phyloP scores from a whole-genome alignment of 208 protist genomes.

The Acanthamoeba sp. region DNA sequence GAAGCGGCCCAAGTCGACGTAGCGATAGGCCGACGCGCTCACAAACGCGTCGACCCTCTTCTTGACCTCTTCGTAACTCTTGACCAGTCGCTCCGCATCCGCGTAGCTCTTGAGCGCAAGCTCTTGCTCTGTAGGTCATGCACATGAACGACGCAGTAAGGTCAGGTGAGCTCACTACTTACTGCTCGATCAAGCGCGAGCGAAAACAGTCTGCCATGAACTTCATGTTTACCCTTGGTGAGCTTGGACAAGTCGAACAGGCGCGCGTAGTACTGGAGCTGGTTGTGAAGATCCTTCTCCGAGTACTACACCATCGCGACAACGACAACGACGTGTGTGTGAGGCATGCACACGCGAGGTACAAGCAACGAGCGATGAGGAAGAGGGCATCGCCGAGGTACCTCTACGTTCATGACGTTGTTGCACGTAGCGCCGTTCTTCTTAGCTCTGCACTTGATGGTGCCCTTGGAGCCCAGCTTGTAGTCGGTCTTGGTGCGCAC shows the following conservation, averaged over 20 bases:
- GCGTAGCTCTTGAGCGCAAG: background rate
- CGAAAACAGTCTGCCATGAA: background rate
- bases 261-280: conserved; percentile 2
- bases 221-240: background rate
- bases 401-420: background rate
- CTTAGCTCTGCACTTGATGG: conserved; percentile 33
- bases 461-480: conserved; percentile 27
- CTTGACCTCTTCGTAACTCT: background rate
- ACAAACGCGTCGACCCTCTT: background rate
- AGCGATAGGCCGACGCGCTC: conserved; percentile 22
- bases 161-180: too few relatives aligned
- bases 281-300: conserved; percentile 38
- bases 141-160: too few relatives aligned
- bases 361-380: background rate
- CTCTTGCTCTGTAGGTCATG: background rate
- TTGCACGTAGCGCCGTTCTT: conserved; percentile 6
- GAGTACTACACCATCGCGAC: background rate
- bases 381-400: background rate
- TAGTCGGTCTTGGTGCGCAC: conserved; percentile 35
- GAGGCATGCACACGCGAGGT: background rate
- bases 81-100: background rate
- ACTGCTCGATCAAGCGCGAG: background rate
- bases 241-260: conserved; percentile 31
- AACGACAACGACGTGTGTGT: background rate
- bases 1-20: conserved; percentile 16